Evolutionary conservation across 768 basidiomycete species (phyloP).

Genomic region (Calocybe indica): DNA sequence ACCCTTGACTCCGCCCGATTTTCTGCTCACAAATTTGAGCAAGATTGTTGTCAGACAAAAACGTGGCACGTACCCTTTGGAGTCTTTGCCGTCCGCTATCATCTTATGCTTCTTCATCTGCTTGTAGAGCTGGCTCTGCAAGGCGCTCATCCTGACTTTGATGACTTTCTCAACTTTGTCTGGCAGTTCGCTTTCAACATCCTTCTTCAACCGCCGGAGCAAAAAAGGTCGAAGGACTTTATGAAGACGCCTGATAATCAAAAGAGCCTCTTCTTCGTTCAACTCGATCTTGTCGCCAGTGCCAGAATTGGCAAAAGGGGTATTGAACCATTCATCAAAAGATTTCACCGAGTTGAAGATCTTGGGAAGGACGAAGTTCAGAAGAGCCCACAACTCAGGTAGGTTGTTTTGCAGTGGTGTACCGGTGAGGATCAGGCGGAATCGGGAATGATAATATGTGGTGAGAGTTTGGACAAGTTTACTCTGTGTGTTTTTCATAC

Average conservation of each 20-base stretch:
- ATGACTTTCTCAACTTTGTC: slow-evolving; percentile 98
- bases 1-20: slow-evolving; percentile 77
- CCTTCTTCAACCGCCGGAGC: slow-evolving; percentile 88
- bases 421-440: slow-evolving; percentile 91
- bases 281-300: slow-evolving; percentile 97
- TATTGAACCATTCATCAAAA: slow-evolving; percentile 99
- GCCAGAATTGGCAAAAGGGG: slow-evolving; percentile 98
- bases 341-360: slow-evolving; percentile 99
- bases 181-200: slow-evolving; percentile 92
- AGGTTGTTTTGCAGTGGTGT: slow-evolving; percentile 97
- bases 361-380: slow-evolving; percentile 92
- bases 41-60: background rate
- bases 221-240: slow-evolving; percentile 96
- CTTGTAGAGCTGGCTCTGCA: slow-evolving; percentile 91
- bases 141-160: slow-evolving; percentile 89
- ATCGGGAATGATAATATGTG: slow-evolving; percentile 88
- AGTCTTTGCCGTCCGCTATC: slow-evolving; percentile 78
- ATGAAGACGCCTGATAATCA: slow-evolving; percentile 93
- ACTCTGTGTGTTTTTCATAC: slow-evolving; percentile 93
- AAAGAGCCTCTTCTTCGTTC: slow-evolving; percentile 98
- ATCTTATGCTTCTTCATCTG: slow-evolving; percentile 99
- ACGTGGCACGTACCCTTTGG: slow-evolving; percentile 55
- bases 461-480: slow-evolving; percentile 88
- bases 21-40: slow-evolving; percentile 31
- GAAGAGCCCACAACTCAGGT: slow-evolving; percentile 90